These are phyloP conservation scores for Cryphonectria parasitica DNA, from an alignment of 2,329 filamentous ascomycete genomes.

Conservation along the genomic window DNA sequence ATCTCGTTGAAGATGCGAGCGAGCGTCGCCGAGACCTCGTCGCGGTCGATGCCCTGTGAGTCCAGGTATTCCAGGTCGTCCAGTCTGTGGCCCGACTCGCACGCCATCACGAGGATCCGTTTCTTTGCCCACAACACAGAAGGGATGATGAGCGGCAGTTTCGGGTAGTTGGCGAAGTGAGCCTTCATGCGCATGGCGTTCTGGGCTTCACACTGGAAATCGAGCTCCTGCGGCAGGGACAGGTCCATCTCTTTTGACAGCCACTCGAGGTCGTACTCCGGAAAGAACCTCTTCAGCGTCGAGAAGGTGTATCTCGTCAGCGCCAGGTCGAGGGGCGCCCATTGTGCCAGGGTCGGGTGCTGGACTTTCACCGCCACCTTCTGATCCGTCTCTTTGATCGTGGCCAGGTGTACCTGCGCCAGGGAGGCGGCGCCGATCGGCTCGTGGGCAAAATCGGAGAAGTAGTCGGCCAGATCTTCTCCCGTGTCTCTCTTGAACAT, in stretches of 20 bases:
- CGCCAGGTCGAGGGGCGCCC: conserved; percentile 84
- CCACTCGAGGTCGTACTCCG: conserved; percentile 97
- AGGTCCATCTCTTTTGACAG: conserved; percentile 89
- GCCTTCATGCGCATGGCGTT: conserved; percentile 81
- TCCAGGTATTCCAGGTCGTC: conserved; percentile 91
- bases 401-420: conserved; percentile 91
- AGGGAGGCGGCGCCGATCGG: conserved; percentile 93
- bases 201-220: conserved; percentile 82
- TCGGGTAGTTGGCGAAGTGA: conserved; percentile 76
- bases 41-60: conserved; percentile 82
- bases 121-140: conserved; percentile 87
- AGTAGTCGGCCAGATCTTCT: conserved; percentile 76
- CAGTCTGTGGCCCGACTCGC: conserved; percentile 80
- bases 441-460: conserved; percentile 77
- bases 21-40: conserved; percentile 90
- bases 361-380: conserved; percentile 96
- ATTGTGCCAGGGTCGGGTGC: conserved; percentile 86
- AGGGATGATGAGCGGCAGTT: conserved; percentile 85
- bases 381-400: conserved; percentile 80
- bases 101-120: conserved; percentile 94
- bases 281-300: conserved; percentile 89
- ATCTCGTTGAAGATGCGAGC: conserved; percentile 98
- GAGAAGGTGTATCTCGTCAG: conserved; percentile 89
- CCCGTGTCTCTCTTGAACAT: conserved; percentile 90
- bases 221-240: conserved; percentile 87